Percentiles rank a stretch among this genome's conserved stretches.
Conservation (phyloP, 2,329 filamentous ascomycete species). For the Penicillium expansum region DNA sequence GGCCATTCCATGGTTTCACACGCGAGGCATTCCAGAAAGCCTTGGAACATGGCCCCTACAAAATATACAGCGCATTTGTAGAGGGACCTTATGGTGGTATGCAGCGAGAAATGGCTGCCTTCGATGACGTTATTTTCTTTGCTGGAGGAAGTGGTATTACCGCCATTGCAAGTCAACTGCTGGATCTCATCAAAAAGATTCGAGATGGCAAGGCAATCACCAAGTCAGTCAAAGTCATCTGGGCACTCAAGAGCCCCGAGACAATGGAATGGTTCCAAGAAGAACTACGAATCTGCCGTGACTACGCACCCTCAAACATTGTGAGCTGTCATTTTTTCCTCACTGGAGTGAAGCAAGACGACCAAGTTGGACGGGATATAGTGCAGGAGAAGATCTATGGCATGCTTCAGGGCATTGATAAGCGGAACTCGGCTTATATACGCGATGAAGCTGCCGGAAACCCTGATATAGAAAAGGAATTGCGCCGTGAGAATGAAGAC, state of each 20-base stretch:
- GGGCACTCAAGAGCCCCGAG: constrained; percentile 86
- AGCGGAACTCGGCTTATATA: constrained; percentile 81
- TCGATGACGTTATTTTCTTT: constrained; percentile 89
- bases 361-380: constrained; percentile 65
- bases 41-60: constrained; percentile 80
- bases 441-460: constrained; percentile 78
- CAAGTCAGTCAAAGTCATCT: constrained; percentile 86
- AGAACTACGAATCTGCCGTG: constrained; percentile 85
- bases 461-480: constrained; percentile 71
- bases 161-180: constrained; percentile 82
- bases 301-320: constrained; percentile 81
- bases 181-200: constrained; percentile 96
- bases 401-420: constrained; percentile 81
- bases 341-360: constrained; percentile 66
- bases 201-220: constrained; percentile 92
- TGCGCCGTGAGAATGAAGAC: constrained; percentile 80
- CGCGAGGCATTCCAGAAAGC: constrained; percentile 78
- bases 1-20: constrained; percentile 89
- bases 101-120: constrained; percentile 82
- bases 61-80: constrained; percentile 87
- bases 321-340: constrained; percentile 95
- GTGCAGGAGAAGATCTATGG: constrained; percentile 86
- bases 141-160: constrained; percentile 95
- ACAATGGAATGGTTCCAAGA: constrained; percentile 98
- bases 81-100: constrained; percentile 96